These are phyloP conservation scores for Aspergillus sp. DNA, from an alignment of 2,329 filamentous ascomycete species.

Conservation along the genomic window DNA sequence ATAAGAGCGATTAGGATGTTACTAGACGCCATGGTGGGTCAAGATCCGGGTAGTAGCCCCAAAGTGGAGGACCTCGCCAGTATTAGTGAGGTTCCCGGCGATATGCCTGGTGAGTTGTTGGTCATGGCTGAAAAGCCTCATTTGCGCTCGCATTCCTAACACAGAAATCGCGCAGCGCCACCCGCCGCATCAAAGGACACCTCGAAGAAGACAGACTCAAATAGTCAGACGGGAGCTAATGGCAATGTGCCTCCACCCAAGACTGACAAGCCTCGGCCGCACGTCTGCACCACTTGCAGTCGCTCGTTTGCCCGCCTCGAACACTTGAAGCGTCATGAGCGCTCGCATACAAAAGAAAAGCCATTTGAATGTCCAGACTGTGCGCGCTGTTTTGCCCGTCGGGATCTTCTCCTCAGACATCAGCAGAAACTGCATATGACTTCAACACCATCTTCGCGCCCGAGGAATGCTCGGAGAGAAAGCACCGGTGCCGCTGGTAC, in stretches of 20 bases:
- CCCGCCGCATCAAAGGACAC: conserved; percentile 20
- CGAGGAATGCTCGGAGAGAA: conserved; percentile 77
- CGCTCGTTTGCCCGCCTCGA: conserved; percentile 92
- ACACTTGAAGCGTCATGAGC: conserved; percentile 94
- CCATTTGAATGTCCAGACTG: conserved; percentile 97
- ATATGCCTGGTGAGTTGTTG: conserved; percentile 33
- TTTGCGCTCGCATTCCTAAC: conserved; percentile 2
- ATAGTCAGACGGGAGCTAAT: conserved; percentile 24
- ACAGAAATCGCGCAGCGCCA: no score
- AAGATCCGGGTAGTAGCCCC: conserved; percentile 29
- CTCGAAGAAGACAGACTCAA: conserved; percentile 26
- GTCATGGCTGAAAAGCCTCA: conserved; percentile 9
- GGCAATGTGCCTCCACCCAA: conserved; percentile 66
- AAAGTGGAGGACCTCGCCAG: conserved; percentile 35
- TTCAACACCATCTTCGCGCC: conserved; percentile 78
- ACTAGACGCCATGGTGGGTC: conserved; percentile 34
- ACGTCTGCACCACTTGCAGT: conserved; percentile 86
- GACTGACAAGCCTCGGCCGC: conserved; percentile 93
- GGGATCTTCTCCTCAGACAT: conserved; percentile 86
- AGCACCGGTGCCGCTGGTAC: conserved; percentile 67
- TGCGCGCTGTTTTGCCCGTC: conserved; percentile 85
- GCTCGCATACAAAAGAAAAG: conserved; percentile 98
- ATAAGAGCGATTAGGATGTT: conserved; percentile 23
- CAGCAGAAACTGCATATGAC: conserved; percentile 98
- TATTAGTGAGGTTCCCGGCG: conserved; percentile 36